Evolutionary conservation across 1,284 basidiomycete species (phyloP).

Genomic region (Boletellus sp.): DNA sequence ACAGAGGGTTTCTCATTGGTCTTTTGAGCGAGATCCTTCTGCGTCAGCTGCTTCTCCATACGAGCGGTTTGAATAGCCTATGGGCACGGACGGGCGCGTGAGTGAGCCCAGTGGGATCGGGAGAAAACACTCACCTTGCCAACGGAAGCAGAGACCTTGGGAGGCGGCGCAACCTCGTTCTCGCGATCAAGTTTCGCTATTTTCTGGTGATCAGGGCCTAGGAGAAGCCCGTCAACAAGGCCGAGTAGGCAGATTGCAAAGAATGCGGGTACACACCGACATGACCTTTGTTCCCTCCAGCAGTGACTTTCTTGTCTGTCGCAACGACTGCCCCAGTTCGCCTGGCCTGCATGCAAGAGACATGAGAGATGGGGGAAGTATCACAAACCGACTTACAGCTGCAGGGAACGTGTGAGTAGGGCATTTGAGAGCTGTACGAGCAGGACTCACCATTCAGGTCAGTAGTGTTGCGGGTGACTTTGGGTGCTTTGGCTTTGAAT

Average conservation of each 20-base stretch:
- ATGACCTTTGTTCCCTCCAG: conserved; percentile 70
- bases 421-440: not conserved
- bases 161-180: conserved; percentile 93
- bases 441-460: conserved; percentile 65
- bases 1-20: conserved; percentile 89
- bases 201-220: conserved; percentile 88
- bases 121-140: conserved; percentile 62
- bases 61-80: conserved; percentile 85
- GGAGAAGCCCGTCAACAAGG: not conserved
- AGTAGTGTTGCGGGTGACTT: conserved; percentile 64
- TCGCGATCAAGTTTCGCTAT: conserved; percentile 93
- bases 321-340: conserved; percentile 67
- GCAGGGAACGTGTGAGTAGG: conserved; percentile 10
- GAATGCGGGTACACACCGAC: conserved; percentile 45
- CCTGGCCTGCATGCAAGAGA: conserved; percentile 49
- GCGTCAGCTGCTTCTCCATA: conserved; percentile 73
- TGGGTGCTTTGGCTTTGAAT: conserved; percentile 61
- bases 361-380: not conserved
- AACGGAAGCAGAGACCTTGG: conserved; percentile 77
- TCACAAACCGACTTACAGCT: conserved; percentile 47
- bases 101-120: not conserved
- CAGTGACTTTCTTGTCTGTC: conserved; percentile 73
- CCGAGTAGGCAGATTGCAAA: not conserved
- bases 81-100: not conserved
- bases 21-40: conserved; percentile 93